Base-by-base conservation (phyloP, 495 filamentous ascomycete species). In the Neurospora cerealis region DNA sequence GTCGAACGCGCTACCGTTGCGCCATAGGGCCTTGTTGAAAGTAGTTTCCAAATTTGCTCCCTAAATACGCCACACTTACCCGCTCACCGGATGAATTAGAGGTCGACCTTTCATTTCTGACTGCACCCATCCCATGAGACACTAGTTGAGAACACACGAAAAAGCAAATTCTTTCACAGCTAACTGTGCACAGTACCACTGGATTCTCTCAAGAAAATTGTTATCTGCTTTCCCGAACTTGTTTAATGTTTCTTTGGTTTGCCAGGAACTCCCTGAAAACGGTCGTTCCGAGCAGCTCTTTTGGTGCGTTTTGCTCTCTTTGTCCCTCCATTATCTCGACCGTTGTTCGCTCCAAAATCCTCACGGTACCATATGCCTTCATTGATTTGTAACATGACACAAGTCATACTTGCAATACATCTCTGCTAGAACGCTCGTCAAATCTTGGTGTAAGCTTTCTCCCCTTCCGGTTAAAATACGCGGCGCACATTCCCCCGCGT, bases 41-140 rank as follows among this genome's bases (percentile, higher is more conserved):
- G 9, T 19, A 66, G 2, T 2, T 1, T 0, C 3, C 1, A 5
- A 9, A 19, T 0, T 3, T 32, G 0, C 24, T 19, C 0, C 6
- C 0, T 0, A 66, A 34, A 6, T 66, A 19, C 7, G 6, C 1
- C 6, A 15, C 28, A 19, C 3, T 8, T 0, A 4, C 15, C 0
- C 3, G 7, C 28, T 2, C 6, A 17, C 1, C 7, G 15, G 1
- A 1, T 34, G 28, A 66, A 66, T 1, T 0, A 19, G 15, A 34
- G 3, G 0, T 34, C 13, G 15, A 3, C 54, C 54, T 19, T 19
- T 9, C 15, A 66, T 34, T 28, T 24, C 28, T 17, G 13, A 19
- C 15, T 34, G 5, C 54, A 17, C 28, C 13, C 28, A 34, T 34
- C 28, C 5, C 54, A 66, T 0, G 54, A 34, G 54, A 66, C 54